phyloP scores from a whole-genome alignment of 2,329 filamentous ascomycete genomes.

The Fusarium papillatum region DNA sequence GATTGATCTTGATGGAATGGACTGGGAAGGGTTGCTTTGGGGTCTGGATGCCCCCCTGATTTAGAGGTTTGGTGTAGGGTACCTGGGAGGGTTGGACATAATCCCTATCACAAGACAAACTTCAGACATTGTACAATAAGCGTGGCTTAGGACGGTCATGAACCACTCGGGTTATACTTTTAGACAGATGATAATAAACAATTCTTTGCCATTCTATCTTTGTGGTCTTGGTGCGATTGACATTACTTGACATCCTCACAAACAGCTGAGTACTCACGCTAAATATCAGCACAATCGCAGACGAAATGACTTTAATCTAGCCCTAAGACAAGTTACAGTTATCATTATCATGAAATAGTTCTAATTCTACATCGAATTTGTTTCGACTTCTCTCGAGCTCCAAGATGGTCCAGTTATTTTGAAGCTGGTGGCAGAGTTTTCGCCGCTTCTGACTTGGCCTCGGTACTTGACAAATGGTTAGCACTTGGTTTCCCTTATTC shows the following conservation, averaged over 20 bases:
- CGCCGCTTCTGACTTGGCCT: conserved; percentile 16
- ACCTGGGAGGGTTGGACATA: not conserved
- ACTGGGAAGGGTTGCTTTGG: conserved; percentile 53
- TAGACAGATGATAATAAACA: not conserved
- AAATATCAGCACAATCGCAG: not conserved
- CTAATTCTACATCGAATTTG: not conserved
- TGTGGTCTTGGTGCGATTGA: not conserved
- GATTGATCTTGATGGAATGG: conserved; percentile 51
- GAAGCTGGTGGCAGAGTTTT: conserved; percentile 25
- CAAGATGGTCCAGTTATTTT: conserved; percentile 8
- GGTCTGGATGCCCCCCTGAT: conserved; percentile 51
- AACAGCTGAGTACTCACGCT: not conserved
- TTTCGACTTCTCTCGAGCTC: not conserved
- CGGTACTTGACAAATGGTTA: conserved; percentile 14
- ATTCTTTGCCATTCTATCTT: no score
- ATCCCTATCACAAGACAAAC: not conserved
- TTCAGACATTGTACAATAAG: not conserved
- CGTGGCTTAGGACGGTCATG: not conserved
- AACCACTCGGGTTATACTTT: not conserved
- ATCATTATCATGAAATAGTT: conserved; percentile 2
- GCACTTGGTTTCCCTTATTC: not conserved
- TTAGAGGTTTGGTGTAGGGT: conserved; percentile 18
- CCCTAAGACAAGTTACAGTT: not conserved
- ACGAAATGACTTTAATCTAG: not conserved
- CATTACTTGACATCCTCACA: not conserved